A percentile compares a stretch with the other conserved stretches of the same genome.
Conservation (phyloP, 345 rosid species). For the Eucalyptus victrix region DNA sequence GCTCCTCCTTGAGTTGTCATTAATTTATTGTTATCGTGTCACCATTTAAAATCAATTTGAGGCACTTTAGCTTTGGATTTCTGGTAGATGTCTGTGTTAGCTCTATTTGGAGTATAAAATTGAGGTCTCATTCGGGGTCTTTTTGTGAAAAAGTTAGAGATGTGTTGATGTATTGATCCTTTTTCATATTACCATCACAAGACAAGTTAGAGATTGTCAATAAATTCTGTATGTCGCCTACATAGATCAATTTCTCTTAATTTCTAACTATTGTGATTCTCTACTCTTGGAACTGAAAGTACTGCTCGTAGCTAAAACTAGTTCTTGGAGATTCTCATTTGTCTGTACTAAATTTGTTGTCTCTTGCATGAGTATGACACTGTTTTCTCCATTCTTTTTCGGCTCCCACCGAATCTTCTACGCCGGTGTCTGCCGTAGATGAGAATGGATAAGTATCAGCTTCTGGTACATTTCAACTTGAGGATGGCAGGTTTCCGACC, state of each 20-base stretch:
- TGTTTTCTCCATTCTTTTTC: not conserved
- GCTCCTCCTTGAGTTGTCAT: not conserved
- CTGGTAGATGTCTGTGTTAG: not conserved
- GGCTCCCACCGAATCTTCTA: not conserved
- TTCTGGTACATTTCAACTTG: not conserved
- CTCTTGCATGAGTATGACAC: not conserved
- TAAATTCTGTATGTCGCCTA: not conserved
- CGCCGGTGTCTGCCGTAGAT: not conserved
- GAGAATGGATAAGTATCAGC: not conserved
- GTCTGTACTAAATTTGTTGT: not conserved
- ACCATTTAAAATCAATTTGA: not conserved
- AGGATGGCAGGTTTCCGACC: not conserved
- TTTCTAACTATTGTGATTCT: not conserved
- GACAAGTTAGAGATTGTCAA: not conserved
- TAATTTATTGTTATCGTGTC: not conserved
- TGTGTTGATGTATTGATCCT: not conserved
- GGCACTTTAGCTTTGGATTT: not conserved
- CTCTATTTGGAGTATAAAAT: not conserved
- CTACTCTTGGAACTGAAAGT: not conserved
- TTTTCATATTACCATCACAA: not conserved
- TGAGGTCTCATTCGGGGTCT: not conserved
- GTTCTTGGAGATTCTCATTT: not conserved
- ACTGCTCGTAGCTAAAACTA: not conserved
- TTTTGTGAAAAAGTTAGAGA: not conserved
- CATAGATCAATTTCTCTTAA: not conserved